Evolutionary conservation across 768 basidiomycete species (phyloP).

Genomic region (Coprinopsis strossmayeri): DNA sequence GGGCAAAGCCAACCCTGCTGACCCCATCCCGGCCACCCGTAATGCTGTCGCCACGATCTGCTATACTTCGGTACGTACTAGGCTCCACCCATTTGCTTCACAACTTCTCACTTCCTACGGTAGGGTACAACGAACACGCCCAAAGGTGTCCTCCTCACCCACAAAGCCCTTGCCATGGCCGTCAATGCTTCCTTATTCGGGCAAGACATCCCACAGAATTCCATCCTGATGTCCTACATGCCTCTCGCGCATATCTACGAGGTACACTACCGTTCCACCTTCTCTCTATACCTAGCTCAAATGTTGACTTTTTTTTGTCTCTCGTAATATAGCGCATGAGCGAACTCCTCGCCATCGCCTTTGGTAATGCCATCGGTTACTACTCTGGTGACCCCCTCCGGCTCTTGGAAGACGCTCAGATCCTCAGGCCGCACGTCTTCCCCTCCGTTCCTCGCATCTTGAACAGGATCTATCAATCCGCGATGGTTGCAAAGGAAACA

Average conservation of each 20-base stretch:
- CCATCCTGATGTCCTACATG: conserved; percentile 60
- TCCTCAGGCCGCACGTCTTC: conserved; percentile 76
- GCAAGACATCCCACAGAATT: conserved; percentile 32
- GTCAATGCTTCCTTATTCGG: conserved; percentile 53
- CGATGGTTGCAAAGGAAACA: conserved; percentile 59
- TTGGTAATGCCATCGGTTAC: conserved; percentile 72
- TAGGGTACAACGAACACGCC: conserved; percentile 72
- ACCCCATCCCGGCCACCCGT: conserved; percentile 49
- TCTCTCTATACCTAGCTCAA: too few species aligned
- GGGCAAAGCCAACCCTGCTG: conserved; percentile 56
- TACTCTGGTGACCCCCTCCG: conserved; percentile 80
- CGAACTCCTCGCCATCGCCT: conserved; percentile 48
- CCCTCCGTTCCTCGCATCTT: conserved; percentile 79
- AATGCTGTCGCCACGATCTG: conserved; percentile 76
- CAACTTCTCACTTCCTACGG: conserved; percentile 21
- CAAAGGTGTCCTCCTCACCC: conserved; percentile 80
- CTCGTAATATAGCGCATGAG: conserved; percentile 50
- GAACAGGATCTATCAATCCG: conserved; percentile 77
- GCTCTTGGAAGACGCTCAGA: conserved; percentile 80
- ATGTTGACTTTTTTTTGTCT: too few species aligned
- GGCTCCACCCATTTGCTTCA: too few species aligned
- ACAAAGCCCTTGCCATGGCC: conserved; percentile 54
- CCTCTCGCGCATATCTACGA: conserved; percentile 88
- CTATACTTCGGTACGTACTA: conserved; percentile 82
- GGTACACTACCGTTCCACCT: conserved; percentile 10